These are phyloP conservation scores for Dissophora globulifera DNA, from an alignment of 192 early-diverging fungal species.

Conservation along the genomic window DNA sequence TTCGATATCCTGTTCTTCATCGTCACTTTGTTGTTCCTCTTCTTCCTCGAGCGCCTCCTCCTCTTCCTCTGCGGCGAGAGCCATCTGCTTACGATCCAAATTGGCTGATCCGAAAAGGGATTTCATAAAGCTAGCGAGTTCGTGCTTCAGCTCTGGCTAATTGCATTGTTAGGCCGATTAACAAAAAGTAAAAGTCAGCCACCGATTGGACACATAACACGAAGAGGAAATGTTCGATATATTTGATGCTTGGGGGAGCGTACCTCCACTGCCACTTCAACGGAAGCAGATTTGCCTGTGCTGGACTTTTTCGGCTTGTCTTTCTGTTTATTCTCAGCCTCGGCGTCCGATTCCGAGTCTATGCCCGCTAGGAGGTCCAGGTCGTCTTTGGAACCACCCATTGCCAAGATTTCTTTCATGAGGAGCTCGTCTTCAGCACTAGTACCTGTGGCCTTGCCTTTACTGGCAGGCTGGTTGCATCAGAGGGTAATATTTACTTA, in stretches of 20 bases:
- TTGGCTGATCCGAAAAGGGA: conserved; percentile 36
- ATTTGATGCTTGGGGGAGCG: too few species aligned
- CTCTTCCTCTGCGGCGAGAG: conserved; percentile 14
- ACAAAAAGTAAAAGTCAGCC: too few species aligned
- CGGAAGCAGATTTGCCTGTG: background rate
- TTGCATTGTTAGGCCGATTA: too few species aligned
- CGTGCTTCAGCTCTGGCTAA: conserved; percentile 43
- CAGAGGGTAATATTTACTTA: too few species aligned
- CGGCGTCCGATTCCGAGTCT: conserved; percentile 38
- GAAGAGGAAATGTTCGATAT: too few species aligned
- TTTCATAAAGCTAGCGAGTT: conserved; percentile 47
- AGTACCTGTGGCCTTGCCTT: background rate
- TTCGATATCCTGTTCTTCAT: background rate
- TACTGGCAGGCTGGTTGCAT: background rate
- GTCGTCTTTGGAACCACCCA: conserved; percentile 44
- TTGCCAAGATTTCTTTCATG: conserved; percentile 47
- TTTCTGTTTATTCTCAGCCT: conserved; percentile 6
- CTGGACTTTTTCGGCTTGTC: background rate
- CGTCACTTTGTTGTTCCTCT: background rate
- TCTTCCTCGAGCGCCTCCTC: conserved; percentile 16
- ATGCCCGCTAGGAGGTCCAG: conserved; percentile 35
- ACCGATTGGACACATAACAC: too few species aligned
- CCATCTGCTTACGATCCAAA: conserved; percentile 23
- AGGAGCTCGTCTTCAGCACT: conserved; percentile 9
- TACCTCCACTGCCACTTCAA: conserved; percentile 12